A percentile compares a stretch with the other conserved stretches of the same genome.
phyloP scores from a whole-genome alignment of 805 yeast species.

The Zygoascus bituminiphila region DNA sequence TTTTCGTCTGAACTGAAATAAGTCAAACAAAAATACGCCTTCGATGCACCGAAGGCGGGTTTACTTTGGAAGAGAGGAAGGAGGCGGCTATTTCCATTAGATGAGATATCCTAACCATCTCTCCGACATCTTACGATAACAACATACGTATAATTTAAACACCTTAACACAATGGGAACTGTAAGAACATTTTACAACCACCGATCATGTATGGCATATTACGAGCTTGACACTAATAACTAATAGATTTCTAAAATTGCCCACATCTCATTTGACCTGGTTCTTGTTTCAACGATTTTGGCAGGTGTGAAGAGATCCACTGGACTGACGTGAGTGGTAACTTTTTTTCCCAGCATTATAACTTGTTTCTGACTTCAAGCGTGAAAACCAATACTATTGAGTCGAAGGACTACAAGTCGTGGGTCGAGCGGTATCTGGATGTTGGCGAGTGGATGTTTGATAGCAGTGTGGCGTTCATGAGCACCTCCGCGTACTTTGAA shows the following conservation, averaged over 20 bases:
- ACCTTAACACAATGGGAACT: conserved; percentile 13
- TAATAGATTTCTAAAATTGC: conserved; percentile 50
- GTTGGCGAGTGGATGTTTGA: conserved; percentile 83
- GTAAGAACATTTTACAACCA: conserved; percentile 7
- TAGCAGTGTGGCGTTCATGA: conserved; percentile 57
- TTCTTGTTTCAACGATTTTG: conserved; percentile 67
- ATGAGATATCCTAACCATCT: no score
- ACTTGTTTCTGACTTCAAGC: conserved; percentile 1
- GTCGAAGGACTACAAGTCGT: conserved; percentile 35
- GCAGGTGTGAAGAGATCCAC: conserved; percentile 84
- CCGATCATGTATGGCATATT: not conserved
- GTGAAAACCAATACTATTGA: conserved; percentile 44
- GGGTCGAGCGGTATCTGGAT: conserved; percentile 57
- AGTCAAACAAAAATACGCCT: no score
- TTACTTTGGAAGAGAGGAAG: no score
- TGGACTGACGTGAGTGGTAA: conserved; percentile 45
- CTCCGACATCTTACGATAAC: no score
- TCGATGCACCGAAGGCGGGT: no score
- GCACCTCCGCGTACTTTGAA: conserved; percentile 64
- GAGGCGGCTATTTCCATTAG: no score
- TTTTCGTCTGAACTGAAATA: no score
- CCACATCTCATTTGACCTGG: conserved; percentile 70
- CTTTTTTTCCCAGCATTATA: not conserved
- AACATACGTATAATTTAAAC: no score
- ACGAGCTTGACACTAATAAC: not conserved